phyloP scores from a whole-genome alignment of 495 filamentous ascomycete genomes.

The Aspergillus mulundensis region DNA sequence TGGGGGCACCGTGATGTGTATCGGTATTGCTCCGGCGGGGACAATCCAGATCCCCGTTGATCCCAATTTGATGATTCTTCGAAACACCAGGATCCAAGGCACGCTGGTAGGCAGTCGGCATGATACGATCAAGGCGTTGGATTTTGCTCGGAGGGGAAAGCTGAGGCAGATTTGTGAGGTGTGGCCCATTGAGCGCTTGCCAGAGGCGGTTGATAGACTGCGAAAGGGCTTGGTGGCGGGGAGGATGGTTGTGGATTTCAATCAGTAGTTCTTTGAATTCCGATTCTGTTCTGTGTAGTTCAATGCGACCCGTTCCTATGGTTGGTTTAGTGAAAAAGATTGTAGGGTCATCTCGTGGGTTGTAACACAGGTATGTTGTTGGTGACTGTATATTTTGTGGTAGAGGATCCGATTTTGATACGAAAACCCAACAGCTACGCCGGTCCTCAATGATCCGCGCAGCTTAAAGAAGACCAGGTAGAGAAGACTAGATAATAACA shows the following conservation, averaged over 20 bases:
- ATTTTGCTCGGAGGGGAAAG: constrained; percentile 44
- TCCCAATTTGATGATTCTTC: constrained; percentile 38
- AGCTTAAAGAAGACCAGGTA: too few relatives aligned
- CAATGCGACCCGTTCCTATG: too few relatives aligned
- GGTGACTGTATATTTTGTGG: too few relatives aligned
- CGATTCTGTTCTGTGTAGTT: too few relatives aligned
- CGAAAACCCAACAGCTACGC: too few relatives aligned
- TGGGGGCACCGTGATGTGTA: constrained; percentile 45
- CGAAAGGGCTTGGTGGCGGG: constrained; percentile 43
- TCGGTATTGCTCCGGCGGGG: constrained; percentile 31
- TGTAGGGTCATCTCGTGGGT: too few relatives aligned
- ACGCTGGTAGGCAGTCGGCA: constrained; percentile 45
- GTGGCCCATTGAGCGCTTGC: constrained; percentile 36
- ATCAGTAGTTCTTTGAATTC: constrained; percentile 13
- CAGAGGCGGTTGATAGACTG: constrained; percentile 38
- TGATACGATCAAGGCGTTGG: constrained; percentile 41
- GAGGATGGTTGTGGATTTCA: constrained; percentile 48
- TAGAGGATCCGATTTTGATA: too few relatives aligned
- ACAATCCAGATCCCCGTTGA: constrained; percentile 35
- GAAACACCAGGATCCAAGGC: constrained; percentile 43
- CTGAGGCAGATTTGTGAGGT: constrained; percentile 40
- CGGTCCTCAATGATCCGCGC: too few relatives aligned
- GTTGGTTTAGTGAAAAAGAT: too few relatives aligned
- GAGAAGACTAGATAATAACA: too few relatives aligned
- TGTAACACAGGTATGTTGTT: too few relatives aligned